Percentiles rank a stretch among this genome's conserved stretches.
phyloP scores from a whole-genome alignment of 2,329 filamentous ascomycete species.

The Cytospora leucostoma region DNA sequence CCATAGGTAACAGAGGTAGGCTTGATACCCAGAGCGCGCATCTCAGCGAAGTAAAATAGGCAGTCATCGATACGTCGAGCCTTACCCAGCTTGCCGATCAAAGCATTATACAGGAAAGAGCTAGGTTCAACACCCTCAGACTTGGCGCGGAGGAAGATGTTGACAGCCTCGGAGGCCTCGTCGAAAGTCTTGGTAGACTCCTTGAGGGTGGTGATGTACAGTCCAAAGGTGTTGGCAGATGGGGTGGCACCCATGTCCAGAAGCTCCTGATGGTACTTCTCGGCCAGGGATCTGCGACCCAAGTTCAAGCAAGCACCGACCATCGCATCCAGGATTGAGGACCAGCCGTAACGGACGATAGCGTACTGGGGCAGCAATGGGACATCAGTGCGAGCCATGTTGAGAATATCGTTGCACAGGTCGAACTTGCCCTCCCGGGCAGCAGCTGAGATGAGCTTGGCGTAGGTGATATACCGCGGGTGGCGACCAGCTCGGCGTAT shows the following conservation, averaged over 20 bases:
- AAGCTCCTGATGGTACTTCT: slow-evolving; percentile 88
- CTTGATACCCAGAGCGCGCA: slow-evolving; percentile 89
- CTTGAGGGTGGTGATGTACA: slow-evolving; percentile 99
- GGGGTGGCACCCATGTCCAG: slow-evolving; percentile 87
- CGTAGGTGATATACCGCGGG: slow-evolving; percentile 93
- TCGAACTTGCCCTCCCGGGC: slow-evolving; percentile 82
- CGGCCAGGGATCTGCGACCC: slow-evolving; percentile 77
- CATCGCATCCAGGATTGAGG: slow-evolving; percentile 95
- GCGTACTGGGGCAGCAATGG: slow-evolving; percentile 82
- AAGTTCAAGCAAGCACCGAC: slow-evolving; percentile 85
- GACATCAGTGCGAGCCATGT: slow-evolving; percentile 86
- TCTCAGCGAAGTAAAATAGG: slow-evolving; percentile 96
- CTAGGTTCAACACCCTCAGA: slow-evolving; percentile 92
- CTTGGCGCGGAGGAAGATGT: slow-evolving; percentile 94
- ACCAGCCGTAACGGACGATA: slow-evolving; percentile 92
- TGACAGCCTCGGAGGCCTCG: slow-evolving; percentile 93
- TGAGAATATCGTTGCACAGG: slow-evolving; percentile 81
- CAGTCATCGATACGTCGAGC: slow-evolving; percentile 97
- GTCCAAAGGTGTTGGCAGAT: slow-evolving; percentile 94
- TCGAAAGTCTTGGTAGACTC: slow-evolving; percentile 97
- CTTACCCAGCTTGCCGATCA: slow-evolving; percentile 98
- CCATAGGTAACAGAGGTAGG: slow-evolving; percentile 98
- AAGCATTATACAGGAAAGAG: slow-evolving; percentile 95
- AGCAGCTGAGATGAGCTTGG: slow-evolving; percentile 89
- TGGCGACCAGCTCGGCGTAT: slow-evolving; percentile 91